These are phyloP conservation scores for Colletotrichum cereale DNA, from an alignment of 2,329 filamentous ascomycete genomes.

Conservation along the genomic window DNA sequence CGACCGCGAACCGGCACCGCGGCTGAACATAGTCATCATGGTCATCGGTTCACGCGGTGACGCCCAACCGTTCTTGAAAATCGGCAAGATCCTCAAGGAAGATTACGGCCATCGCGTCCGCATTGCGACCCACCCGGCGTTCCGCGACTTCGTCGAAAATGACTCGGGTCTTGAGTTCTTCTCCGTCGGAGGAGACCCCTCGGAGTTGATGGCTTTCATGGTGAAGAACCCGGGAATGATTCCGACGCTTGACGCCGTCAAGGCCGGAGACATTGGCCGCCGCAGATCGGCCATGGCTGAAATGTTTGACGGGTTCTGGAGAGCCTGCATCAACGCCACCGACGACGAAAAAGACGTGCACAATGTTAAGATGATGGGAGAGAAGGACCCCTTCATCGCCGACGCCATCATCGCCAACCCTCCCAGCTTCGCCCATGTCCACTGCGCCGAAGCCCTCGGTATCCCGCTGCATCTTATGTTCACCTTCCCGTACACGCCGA, in stretches of 20 bases:
- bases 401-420: constrained; percentile 91
- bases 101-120: constrained; percentile 80
- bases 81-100: constrained; percentile 79
- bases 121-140: constrained; percentile 83
- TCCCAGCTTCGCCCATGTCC: constrained; percentile 81
- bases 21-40: constrained; percentile 84
- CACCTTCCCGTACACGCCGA: constrained; percentile 85
- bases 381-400: constrained; percentile 72
- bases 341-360: constrained; percentile 74
- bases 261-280: constrained; percentile 77
- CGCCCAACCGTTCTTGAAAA: constrained; percentile 82
- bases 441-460: constrained; percentile 83
- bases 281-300: constrained; percentile 79
- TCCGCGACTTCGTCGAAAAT: constrained; percentile 80
- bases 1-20: constrained; percentile 55
- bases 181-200: constrained; percentile 81
- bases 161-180: constrained; percentile 84
- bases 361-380: constrained; percentile 75
- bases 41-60: constrained; percentile 86
- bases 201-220: constrained; percentile 90
- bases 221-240: constrained; percentile 86
- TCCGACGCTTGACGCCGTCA: constrained; percentile 78
- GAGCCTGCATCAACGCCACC: constrained; percentile 79
- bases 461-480: constrained; percentile 90
- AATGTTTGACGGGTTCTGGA: constrained; percentile 88